Evolutionary conservation across 129 eudicot genomes (phyloP).

Genomic region (Helianthus tuberosus): DNA sequence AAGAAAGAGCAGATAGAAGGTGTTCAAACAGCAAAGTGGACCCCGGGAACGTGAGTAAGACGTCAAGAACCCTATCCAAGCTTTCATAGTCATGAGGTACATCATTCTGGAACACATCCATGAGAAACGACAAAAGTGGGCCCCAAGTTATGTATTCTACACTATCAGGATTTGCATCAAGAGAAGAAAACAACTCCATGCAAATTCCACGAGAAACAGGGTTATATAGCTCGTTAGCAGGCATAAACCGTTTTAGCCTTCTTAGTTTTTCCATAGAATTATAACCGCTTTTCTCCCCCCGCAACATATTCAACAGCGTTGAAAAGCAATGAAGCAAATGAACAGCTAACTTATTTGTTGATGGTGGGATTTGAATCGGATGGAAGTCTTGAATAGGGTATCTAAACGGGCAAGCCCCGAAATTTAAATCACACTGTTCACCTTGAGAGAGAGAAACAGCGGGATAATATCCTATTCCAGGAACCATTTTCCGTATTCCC

Average conservation of each 20-base stretch:
- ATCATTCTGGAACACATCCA: constrained; percentile 65
- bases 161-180: constrained; percentile 51
- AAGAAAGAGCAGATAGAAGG: constrained; percentile 69
- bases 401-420: constrained; percentile 78
- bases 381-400: constrained; percentile 74
- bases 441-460: constrained; percentile 97
- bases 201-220: constrained; percentile 87
- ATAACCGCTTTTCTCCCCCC: constrained; percentile 53
- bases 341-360: constrained; percentile 41
- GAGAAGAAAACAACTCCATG: constrained; percentile 60
- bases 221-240: constrained; percentile 63
- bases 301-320: constrained; percentile 73
- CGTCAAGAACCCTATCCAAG: constrained; percentile 84
- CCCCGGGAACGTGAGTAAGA: constrained; percentile 61
- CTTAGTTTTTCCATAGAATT: constrained; percentile 66
- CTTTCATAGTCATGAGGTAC: constrained; percentile 84
- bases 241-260: constrained; percentile 77
- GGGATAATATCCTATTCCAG: constrained; percentile 94
- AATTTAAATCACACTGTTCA: constrained; percentile 87
- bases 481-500: constrained; percentile 90
- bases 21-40: constrained; percentile 64
- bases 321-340: constrained; percentile 72
- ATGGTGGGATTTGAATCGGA: constrained; percentile 84
- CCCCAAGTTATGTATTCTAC: constrained; percentile 85
- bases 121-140: constrained; percentile 69